Evolutionary conservation across 1,284 basidiomycete species (phyloP), one percentile per base, ranked within the genome.

Genomic region (Ceratobasidium sp.): DNA sequence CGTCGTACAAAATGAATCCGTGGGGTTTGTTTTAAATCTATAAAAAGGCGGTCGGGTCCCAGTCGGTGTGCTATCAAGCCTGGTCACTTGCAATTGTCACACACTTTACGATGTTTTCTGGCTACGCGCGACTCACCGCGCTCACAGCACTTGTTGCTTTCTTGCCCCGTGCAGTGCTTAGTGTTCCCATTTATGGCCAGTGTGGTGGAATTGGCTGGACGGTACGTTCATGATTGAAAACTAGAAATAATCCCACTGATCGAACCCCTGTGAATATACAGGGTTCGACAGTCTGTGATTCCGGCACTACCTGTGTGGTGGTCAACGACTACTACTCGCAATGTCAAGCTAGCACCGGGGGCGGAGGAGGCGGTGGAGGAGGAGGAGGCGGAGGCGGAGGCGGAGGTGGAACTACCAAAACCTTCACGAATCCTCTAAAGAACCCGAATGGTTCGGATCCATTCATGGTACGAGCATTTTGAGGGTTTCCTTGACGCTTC

Each of bases 371-470:
- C 36, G 36, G n/a, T n/a, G n/a, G 36, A 39, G 36, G 36, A 39
- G 36, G 36, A 14, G 14, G 26, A n/a, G n/a, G n/a, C 14, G 36
- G 36, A 39, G 36, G 36, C 14, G 36, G 36, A 39, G 36, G 36
- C 14, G 36, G 36, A n/a, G n/a, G n/a, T n/a, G n/a, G n/a, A 39
- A 39, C 36, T 39, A 39, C 36, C 8, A 39, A 39, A 14, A 39
- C 64, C 18, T 73, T 73, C 55, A 75, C 58, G 43, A 74, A 75
- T 34, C 73, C 73, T 3, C 72, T 82, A 74, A 82, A 81, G 72
- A 43, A 64, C 0, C 75, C 73, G 1, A 77, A 81, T 77, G 81
- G 81, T 2, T 81, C 80, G 12, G 81, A 82, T 69, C 81, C 81
- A 0, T 82, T 81, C 76, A 81, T 82, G 57, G 74, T 75, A 46